Base-by-base conservation (phyloP, 768 basidiomycete species). In the Boletus barrowsii region DNA sequence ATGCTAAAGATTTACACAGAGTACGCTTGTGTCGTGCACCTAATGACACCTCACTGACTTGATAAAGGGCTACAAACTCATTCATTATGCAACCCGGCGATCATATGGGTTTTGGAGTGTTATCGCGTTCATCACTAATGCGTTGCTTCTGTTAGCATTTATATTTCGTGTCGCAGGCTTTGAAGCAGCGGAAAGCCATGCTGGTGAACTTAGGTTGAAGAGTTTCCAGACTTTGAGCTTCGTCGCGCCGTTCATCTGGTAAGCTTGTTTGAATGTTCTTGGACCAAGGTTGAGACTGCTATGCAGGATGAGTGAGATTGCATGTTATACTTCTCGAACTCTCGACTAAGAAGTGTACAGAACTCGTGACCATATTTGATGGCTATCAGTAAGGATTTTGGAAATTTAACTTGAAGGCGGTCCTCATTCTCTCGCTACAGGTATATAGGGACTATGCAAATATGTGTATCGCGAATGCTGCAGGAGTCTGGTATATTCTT, bases 401-500 rank as follows among this genome's bases (percentile, higher is more conserved):
- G 7, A 36, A 47, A 9, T 0, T 15, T 14, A 30, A 15, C 18
- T 33, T 48, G 35, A 37, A n/a, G 36, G 51, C 14, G 13, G 14
- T 42, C 18, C 43, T 35, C 13, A 47, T 45, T 30, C 44, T 29
- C 42, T 47, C 10, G 11, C 1, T 54, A 18, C 48, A 89, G 87
- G 64, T 90, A 90, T 61, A 83, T 98, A 43, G 94, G 94, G 9
- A 93, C 88, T 0, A 86, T 97, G 86, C 93, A 96, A 67, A 93
- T 98, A 29, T 95, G 94, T 56, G 84, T 96, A 2, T 84, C 90
- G 18, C 80, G 93, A 13, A 98, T 98, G 94, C 72, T 98, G 57
- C 86, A 88, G 65, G 93, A 98, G 71, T 94, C 92, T 18, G 87
- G 90, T 4, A 85, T 97, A 45, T 95, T 95, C 75, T 93, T 95